Evolutionary conservation across 2,329 filamentous ascomycete species (phyloP), one percentile per base, ranked within the genome.

Genomic region (Aspergillus sp.): DNA sequence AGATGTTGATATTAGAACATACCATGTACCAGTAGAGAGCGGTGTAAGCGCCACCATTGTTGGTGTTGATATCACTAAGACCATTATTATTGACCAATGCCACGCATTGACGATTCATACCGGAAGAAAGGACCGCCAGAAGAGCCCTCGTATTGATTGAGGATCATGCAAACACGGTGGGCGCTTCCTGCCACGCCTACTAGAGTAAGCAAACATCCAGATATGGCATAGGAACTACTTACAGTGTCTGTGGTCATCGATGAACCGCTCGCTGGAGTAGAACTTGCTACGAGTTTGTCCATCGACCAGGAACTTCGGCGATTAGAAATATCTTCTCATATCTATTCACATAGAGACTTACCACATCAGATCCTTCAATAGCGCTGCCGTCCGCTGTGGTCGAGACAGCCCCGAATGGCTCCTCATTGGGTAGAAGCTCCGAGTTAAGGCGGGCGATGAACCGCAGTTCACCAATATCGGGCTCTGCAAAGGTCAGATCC

Each of bases 271-370:
- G 57, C 83, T 85, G 2, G 84, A 87, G 74, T 87, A 89, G 76
- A 89, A 89, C 71, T 89, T 89, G 72, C 83, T 85, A 39, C 86
- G 81, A 0, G 86, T 89, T 68, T 89, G 76, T 20, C 85, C 83
- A 61, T 77, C 72, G 44, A 89, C 84, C 8, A 85, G 58, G 66
- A 82, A 89, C 59, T 70, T 43, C 18, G 9, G 26, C 5, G 5
- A 7, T 45, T 26, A 53, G 18, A 12, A 1, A 12, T 24, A 45
- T 15, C 13, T 9, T 7, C 5, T 9, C n/a, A 20, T 3, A 9
- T 5, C 26, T 30, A 30, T 12, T 45, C 5, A 24, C 12, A 3
- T 12, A 26, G 7, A 17, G 11, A 65, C 66, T 20, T 56, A 84
- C 81, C 39, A 71, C 69, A 57, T 85, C 83, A 1, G 78, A 81